Conservation (phyloP, 179 eudicot species). For the Vitellaria paradoxa region DNA sequence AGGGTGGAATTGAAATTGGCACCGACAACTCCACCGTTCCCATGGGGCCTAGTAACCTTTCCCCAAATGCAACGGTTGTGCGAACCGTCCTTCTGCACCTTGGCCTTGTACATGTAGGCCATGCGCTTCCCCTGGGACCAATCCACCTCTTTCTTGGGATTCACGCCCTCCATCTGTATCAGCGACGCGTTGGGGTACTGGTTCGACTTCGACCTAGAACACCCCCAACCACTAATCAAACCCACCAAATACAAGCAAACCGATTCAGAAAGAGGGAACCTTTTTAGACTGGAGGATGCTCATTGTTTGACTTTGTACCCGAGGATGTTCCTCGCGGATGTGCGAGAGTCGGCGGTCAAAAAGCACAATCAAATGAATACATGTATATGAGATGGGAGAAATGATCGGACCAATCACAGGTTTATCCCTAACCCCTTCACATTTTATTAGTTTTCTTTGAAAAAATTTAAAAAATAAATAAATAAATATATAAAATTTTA, state of each 20-base stretch:
- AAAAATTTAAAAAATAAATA: too few species aligned
- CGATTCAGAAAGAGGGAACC: too few species aligned
- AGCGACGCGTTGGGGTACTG: conserved; percentile 44
- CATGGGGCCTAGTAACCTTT: conserved; percentile 54
- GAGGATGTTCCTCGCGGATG: too few species aligned
- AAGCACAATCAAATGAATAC: too few species aligned
- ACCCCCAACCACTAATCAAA: neutral
- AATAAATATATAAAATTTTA: too few species aligned
- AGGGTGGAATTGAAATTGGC: conserved; percentile 55
- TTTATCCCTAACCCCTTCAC: too few species aligned
- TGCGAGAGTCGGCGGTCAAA: too few species aligned
- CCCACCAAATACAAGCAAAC: neutral
- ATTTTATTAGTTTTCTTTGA: too few species aligned
- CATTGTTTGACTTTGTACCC: too few species aligned
- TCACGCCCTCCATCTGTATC: conserved; percentile 58
- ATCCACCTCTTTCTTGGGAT: conserved; percentile 53
- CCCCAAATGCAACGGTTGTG: conserved; percentile 66
- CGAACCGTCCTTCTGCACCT: conserved; percentile 44
- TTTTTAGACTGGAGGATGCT: too few species aligned
- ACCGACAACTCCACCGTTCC: conserved; percentile 60
- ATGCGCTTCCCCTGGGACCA: conserved; percentile 55
- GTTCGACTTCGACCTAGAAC: conserved; percentile 7
- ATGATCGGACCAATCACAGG: too few species aligned
- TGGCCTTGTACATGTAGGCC: conserved; percentile 62
- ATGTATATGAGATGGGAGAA: too few species aligned